Evolutionary conservation across 768 basidiomycete genomes (phyloP).

Genomic region (Austroboletus eburneus): DNA sequence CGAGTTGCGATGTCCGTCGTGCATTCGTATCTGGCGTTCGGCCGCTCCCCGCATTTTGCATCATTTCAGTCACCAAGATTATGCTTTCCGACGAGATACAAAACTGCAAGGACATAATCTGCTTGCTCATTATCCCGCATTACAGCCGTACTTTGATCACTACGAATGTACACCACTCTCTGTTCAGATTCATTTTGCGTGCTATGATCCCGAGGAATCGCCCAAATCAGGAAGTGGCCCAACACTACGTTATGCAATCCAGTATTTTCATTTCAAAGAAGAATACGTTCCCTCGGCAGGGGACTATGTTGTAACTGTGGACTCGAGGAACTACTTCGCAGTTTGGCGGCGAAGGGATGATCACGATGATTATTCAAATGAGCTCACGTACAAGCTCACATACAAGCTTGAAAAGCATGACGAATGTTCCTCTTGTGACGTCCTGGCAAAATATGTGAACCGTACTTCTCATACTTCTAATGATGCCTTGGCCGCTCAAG

Average conservation of each 20-base stretch:
- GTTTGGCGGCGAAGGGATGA: too few relatives aligned
- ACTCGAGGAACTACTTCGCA: too few relatives aligned
- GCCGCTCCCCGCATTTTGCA: slow-evolving; percentile 31
- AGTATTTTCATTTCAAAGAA: too few relatives aligned
- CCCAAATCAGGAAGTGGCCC: too few relatives aligned
- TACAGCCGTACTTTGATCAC: not conserved
- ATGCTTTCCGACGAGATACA: too few relatives aligned
- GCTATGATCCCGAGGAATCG: not conserved
- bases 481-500: not conserved
- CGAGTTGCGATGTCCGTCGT: slow-evolving; percentile 34
- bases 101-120: not conserved
- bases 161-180: too few relatives aligned
- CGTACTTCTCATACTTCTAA: not conserved
- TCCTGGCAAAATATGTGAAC: not conserved
- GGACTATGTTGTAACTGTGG: too few relatives aligned
- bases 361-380: too few relatives aligned
- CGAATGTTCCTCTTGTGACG: too few relatives aligned
- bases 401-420: not conserved
- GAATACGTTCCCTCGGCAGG: too few relatives aligned
- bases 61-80: slow-evolving; percentile 9
- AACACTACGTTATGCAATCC: not conserved
- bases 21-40: slow-evolving; percentile 37
- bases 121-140: slow-evolving; percentile 24
- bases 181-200: not conserved
- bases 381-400: not conserved